phyloP scores from a whole-genome alignment of 192 early-diverging fungal species.

The Coemansia sp. region DNA sequence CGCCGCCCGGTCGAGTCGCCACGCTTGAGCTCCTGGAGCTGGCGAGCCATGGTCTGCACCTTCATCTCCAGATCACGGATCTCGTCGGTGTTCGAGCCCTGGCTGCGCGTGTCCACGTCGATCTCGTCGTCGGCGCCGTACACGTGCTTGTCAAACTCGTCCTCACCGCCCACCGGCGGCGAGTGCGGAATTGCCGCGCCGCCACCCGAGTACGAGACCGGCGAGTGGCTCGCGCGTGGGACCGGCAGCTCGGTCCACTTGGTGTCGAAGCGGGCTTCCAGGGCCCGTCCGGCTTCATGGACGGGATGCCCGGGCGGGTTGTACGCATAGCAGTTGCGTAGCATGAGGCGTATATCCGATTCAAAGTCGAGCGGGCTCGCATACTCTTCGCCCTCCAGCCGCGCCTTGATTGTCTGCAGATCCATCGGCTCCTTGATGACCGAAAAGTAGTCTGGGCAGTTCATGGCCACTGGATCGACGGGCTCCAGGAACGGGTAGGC shows the following conservation, averaged over 20 bases:
- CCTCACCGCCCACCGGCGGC: conserved; percentile 45
- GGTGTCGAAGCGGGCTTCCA: conserved; percentile 76
- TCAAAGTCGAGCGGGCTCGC: conserved; percentile 64
- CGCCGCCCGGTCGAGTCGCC: conserved; percentile 24
- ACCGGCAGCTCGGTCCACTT: conserved; percentile 65
- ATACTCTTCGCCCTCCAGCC: conserved; percentile 69
- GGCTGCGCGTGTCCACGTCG: conserved; percentile 37
- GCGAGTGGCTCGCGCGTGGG: conserved; percentile 28
- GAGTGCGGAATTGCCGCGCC: conserved; percentile 37
- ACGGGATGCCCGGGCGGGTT: conserved; percentile 69
- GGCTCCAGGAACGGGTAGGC: conserved; percentile 76
- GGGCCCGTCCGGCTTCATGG: conserved; percentile 63
- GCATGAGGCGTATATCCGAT: conserved; percentile 75
- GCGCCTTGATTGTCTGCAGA: conserved; percentile 70
- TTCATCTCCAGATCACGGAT: conserved; percentile 52
- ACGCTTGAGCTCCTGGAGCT: conserved; percentile 50
- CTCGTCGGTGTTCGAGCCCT: conserved; percentile 34
- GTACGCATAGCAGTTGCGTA: conserved; percentile 83
- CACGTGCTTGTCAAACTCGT: conserved; percentile 51
- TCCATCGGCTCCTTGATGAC: conserved; percentile 92
- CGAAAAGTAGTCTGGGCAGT: conserved; percentile 82
- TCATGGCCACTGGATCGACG: conserved; percentile 80
- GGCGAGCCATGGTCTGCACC: conserved; percentile 48
- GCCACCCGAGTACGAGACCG: conserved; percentile 25
- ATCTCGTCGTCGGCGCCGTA: conserved; percentile 47